A percentile compares a stretch with the other conserved stretches of the same genome.
Evolutionary conservation across 2,329 filamentous ascomycete genomes (phyloP).

Genomic region (Bimuria novae-zelandiae): DNA sequence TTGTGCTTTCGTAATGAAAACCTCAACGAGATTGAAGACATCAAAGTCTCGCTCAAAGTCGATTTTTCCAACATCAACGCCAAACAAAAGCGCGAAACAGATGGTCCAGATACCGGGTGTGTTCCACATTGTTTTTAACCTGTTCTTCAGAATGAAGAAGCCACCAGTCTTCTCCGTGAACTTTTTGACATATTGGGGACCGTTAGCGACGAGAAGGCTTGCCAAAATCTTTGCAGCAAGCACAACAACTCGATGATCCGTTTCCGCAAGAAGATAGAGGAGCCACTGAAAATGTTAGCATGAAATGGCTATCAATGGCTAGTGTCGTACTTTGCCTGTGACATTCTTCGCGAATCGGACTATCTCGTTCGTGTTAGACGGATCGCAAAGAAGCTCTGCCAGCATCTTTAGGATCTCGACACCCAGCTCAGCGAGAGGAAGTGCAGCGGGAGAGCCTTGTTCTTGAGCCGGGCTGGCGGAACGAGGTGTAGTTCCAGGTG

Average conservation of each 20-base stretch:
- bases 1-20: constrained; percentile 60
- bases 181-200: constrained; percentile 78
- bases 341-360: constrained; percentile 92
- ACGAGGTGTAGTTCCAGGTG: constrained; percentile 35
- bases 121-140: constrained; percentile 87
- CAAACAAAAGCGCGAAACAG: constrained; percentile 87
- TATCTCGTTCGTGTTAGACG: constrained; percentile 69
- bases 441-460: constrained; percentile 19
- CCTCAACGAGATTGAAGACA: constrained; percentile 71
- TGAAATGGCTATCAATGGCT: constrained; percentile 22
- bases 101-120: constrained; percentile 83
- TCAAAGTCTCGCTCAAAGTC: constrained; percentile 76
- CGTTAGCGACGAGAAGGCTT: constrained; percentile 81
- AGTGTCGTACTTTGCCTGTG: constrained; percentile 77
- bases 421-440: constrained; percentile 72
- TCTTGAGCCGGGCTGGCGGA: constrained; percentile 37
- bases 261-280: constrained; percentile 85
- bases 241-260: constrained; percentile 80
- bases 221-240: constrained; percentile 82
- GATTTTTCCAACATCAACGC: constrained; percentile 75
- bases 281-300: constrained; percentile 68
- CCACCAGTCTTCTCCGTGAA: constrained; percentile 87
- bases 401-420: constrained; percentile 78
- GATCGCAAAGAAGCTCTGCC: constrained; percentile 75
- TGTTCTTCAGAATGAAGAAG: constrained; percentile 81